Evolutionary conservation across 129 eudicot genomes (phyloP).

Genomic region (Cynara cardunculus): DNA sequence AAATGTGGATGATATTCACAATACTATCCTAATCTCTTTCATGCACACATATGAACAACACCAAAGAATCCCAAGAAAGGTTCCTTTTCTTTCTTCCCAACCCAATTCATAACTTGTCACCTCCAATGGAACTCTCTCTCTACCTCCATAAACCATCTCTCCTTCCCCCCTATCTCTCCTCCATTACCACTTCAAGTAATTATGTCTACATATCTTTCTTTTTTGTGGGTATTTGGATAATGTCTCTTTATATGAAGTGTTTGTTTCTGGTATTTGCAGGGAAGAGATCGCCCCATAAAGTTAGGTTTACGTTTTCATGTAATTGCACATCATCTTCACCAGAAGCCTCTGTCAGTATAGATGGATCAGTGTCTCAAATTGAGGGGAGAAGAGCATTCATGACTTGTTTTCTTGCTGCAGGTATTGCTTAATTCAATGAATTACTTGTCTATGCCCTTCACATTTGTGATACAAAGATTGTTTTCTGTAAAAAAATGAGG

Average conservation of each 20-base stretch:
- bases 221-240: background rate
- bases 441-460: background rate
- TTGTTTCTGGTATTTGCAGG: constrained; percentile 27
- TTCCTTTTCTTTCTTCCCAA: background rate
- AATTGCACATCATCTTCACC: constrained; percentile 48
- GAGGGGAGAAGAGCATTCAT: constrained; percentile 69
- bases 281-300: constrained; percentile 27
- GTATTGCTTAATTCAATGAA: constrained; percentile 10
- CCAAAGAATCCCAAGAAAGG: background rate
- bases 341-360: constrained; percentile 19
- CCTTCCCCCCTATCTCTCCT: constrained; percentile 29
- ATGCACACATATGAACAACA: background rate
- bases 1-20: constrained; percentile 35
- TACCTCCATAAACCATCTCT: constrained; percentile 43
- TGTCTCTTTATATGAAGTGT: background rate
- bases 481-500: background rate
- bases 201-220: constrained; percentile 1
- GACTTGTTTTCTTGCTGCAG: constrained; percentile 62
- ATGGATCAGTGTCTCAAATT: constrained; percentile 11
- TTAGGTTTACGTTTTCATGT: constrained; percentile 36
- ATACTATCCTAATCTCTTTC: constrained; percentile 18
- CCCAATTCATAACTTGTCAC: constrained; percentile 10
- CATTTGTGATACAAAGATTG: no score
- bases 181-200: constrained; percentile 21
- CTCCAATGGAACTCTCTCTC: constrained; percentile 54